phyloP scores from a whole-genome alignment of 2,329 filamentous ascomycete species.

The Dactylellina haptotyla region DNA sequence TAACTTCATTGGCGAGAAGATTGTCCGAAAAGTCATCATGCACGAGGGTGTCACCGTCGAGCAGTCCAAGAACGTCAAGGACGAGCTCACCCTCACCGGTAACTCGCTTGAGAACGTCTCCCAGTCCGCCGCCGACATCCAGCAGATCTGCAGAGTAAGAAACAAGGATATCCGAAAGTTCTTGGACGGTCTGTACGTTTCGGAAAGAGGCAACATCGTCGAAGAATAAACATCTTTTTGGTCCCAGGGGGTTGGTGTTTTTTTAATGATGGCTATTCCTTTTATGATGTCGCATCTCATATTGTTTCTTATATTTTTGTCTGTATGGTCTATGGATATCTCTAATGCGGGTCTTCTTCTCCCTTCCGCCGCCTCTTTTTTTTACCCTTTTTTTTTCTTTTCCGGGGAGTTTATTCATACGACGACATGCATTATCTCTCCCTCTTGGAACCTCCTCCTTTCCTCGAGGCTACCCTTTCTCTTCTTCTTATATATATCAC shows the following conservation, averaged over 20 bases:
- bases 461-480: neutral
- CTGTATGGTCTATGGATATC: conserved; percentile 54
- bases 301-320: conserved; percentile 45
- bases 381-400: conserved; percentile 53
- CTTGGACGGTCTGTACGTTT: conserved; percentile 99
- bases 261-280: conserved; percentile 34
- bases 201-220: conserved; percentile 94
- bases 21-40: conserved; percentile 91
- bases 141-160: conserved; percentile 98
- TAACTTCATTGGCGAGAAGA: conserved; percentile 99
- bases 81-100: conserved; percentile 90
- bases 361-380: conserved; percentile 49
- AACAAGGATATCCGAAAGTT: conserved; percentile 99
- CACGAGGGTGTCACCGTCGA: conserved; percentile 88
- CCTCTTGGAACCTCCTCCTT: conserved; percentile 3
- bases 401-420: conserved; percentile 51
- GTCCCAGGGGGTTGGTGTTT: conserved; percentile 39
- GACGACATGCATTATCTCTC: conserved; percentile 46
- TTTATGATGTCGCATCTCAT: conserved; percentile 39
- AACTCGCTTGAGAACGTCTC: conserved; percentile 98
- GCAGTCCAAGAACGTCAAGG: conserved; percentile 90
- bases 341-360: conserved; percentile 52
- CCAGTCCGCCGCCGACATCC: conserved; percentile 97
- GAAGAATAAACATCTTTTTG: conserved; percentile 67
- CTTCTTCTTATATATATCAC: conserved; percentile 37